Evolutionary conservation across 2,329 filamentous ascomycete genomes (phyloP).

Genomic region (Fusarium scirpi): DNA sequence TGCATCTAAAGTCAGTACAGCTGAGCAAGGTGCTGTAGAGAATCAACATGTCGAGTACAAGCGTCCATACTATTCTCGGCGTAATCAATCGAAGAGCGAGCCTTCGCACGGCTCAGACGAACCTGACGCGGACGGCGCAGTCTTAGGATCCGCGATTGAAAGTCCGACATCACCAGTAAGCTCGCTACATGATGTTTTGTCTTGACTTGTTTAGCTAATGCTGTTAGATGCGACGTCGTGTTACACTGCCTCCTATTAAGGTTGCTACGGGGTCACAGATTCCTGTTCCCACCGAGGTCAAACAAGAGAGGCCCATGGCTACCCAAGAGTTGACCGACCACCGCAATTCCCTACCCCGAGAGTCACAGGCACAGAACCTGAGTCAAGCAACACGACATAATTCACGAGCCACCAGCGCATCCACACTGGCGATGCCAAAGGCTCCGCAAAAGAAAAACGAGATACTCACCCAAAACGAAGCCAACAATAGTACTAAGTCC

Average conservation of each 20-base stretch:
- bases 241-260: constrained; percentile 45
- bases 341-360: neutral
- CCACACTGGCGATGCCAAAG: neutral
- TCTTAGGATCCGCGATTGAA: constrained; percentile 2
- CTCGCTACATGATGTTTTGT: neutral
- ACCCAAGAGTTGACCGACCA: neutral
- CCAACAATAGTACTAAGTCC: neutral
- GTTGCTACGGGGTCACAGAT: constrained; percentile 40
- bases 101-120: constrained; percentile 49
- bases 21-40: constrained; percentile 32
- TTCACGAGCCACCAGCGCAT: constrained; percentile 2
- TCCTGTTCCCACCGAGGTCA: constrained; percentile 40
- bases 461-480: neutral
- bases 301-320: constrained; percentile 11
- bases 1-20: constrained; percentile 33
- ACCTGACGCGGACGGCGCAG: constrained; percentile 12
- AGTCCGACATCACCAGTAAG: constrained; percentile 30
- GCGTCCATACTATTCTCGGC: constrained; percentile 57
- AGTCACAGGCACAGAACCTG: neutral
- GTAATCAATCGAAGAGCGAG: constrained; percentile 62
- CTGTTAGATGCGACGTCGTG: constrained; percentile 41
- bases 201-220: constrained; percentile 17
- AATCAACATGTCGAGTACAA: constrained; percentile 45
- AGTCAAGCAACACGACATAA: neutral
- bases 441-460: constrained; percentile 3